These are phyloP conservation scores for Moniliophthora roreri DNA, from an alignment of 1,284 basidiomycete species.

Conservation along the genomic window DNA sequence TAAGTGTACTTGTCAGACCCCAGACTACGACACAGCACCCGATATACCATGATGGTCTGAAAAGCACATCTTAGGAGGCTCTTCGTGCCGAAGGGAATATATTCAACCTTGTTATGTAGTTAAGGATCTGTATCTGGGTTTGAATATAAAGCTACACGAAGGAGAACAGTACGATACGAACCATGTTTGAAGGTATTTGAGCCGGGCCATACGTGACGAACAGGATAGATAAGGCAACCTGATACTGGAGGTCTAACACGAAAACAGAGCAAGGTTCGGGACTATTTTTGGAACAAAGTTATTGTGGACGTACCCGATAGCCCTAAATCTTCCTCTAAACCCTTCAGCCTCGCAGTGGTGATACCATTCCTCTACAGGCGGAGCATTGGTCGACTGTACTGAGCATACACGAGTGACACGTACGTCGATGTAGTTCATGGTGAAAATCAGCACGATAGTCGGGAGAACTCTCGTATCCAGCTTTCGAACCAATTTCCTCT, in stretches of 20 bases:
- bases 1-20: conserved; percentile 62
- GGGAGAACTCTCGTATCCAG: conserved; percentile 49
- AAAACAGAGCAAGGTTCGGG: neutral
- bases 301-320: conserved; percentile 36
- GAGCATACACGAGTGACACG: no score
- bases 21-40: conserved; percentile 57
- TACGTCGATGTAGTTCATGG: no score
- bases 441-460: no score
- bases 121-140: conserved; percentile 42
- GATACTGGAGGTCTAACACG: conserved; percentile 56
- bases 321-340: conserved; percentile 55
- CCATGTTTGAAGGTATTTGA: conserved; percentile 70
- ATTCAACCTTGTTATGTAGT: conserved; percentile 50
- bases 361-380: conserved; percentile 52
- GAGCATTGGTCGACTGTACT: no score
- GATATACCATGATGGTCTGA: conserved; percentile 63
- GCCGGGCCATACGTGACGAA: conserved; percentile 61
- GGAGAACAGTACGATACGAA: conserved; percentile 22
- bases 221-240: conserved; percentile 55
- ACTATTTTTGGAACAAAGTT: neutral
- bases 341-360: conserved; percentile 59
- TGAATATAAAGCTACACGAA: neutral
- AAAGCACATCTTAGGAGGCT: neutral
- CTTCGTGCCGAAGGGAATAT: no score
- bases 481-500: conserved; percentile 46